Evolutionary conservation across 495 filamentous ascomycete genomes (phyloP), one percentile per base, ranked within the genome.

Genomic region (Penicillium nucicola): DNA sequence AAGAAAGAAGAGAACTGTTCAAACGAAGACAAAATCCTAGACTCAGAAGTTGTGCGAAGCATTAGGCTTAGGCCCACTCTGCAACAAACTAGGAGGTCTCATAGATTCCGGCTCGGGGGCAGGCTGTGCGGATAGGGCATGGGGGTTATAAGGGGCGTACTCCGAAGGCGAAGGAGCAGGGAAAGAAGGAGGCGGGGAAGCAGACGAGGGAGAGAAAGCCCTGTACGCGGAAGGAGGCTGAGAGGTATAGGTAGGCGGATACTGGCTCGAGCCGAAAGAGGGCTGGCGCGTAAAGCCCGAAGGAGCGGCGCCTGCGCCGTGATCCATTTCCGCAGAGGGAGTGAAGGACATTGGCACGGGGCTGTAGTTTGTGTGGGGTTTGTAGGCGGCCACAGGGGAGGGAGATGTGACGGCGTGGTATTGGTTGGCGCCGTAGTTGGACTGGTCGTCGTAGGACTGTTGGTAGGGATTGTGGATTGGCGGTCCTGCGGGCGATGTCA

Each of bases 71-170:
- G 67, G 66, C 15, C 74, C 74, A 50, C 68, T 72, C 55, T 72
- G 67, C 45, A 77, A 52, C 11, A 77, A 52, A 69, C 65, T 77
- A 22, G 74, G 71, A 32, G 74, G 71, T 50, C 70, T 61, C 50
- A 64, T 58, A 10, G 55, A 31, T 8, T 18, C 19, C 4, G 60
- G 38, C 19, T 62, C 50, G 3, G 42, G 22, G 13, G 32, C 44
- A 1, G 32, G 36, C 19, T 2, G 38, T 19, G 37, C 51, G 52
- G 12, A 49, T 44, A 35, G 48, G 50, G 14, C 22, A 13, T 45
- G 49, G 46, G 53, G 53, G 35, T 67, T 58, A 48, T 55, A 38
- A 11, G 38, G 44, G 18, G 52, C 48, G 20, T 54, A 54, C 46
- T 67, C 61, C 17, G 57, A 56, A 20, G 61, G 38, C 12, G 64